Percentiles rank a stretch among this genome's conserved stretches.
Conservation (phyloP, 805 yeast genomes). For the Metschnikowia proteae region DNA sequence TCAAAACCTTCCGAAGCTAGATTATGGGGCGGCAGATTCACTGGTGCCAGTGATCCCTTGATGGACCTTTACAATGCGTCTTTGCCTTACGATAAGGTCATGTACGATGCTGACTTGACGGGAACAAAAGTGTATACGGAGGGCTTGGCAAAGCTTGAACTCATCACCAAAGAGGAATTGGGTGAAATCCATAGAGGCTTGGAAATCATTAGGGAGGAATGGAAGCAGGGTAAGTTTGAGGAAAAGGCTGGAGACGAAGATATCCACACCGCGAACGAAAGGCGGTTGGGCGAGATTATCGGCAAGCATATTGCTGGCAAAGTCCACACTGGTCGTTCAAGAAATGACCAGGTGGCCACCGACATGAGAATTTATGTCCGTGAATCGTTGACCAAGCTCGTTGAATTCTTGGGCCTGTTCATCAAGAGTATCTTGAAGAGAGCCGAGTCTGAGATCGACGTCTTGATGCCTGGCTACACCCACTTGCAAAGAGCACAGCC, state of each 20-base stretch:
- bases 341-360: constrained; percentile 99
- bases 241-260: constrained; percentile 94
- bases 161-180: constrained; percentile 71
- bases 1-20: constrained; percentile 59
- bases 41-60: constrained; percentile 94
- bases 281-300: constrained; percentile 93
- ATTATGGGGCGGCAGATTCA: constrained; percentile 98
- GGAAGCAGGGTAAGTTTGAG: constrained; percentile 66
- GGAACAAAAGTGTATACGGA: constrained; percentile 92
- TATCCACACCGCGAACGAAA: constrained; percentile 97
- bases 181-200: constrained; percentile 81
- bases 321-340: constrained; percentile 98
- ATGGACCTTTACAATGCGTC: constrained; percentile 98
- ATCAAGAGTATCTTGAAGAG: constrained; percentile 67
- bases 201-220: constrained; percentile 66
- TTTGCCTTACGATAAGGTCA: constrained; percentile 88
- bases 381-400: constrained; percentile 62
- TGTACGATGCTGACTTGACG: constrained; percentile 90
- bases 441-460: constrained; percentile 82
- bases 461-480: constrained; percentile 98
- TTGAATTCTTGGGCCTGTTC: constrained; percentile 53
- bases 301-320: constrained; percentile 94
- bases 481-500: constrained; percentile 99
- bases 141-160: constrained; percentile 76
- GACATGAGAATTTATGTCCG: constrained; percentile 95